These are phyloP conservation scores for Aspergillus ochraceus DNA, from an alignment of 2,329 filamentous ascomycete species.

Conservation along the genomic window DNA sequence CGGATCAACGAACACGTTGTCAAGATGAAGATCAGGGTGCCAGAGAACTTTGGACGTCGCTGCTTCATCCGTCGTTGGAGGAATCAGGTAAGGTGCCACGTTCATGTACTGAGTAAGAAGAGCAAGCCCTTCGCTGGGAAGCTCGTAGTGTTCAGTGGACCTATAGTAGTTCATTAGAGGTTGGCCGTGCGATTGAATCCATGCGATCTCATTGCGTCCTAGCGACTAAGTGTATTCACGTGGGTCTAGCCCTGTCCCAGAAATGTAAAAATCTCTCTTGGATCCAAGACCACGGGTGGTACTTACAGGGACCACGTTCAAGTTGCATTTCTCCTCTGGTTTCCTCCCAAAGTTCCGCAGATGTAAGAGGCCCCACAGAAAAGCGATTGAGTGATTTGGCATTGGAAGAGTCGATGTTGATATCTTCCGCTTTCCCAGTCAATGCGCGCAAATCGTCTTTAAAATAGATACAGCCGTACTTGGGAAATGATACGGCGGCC, in stretches of 20 bases:
- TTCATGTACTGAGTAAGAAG: conserved; percentile 28
- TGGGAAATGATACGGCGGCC: conserved; percentile 18
- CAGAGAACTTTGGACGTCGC: conserved; percentile 22
- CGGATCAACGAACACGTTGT: conserved; percentile 32
- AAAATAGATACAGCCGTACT: conserved; percentile 29
- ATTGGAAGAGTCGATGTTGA: not conserved
- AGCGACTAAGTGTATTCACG: conserved; percentile 24
- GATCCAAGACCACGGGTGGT: not conserved
- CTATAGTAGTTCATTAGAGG: conserved; percentile 28
- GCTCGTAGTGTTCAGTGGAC: conserved; percentile 19
- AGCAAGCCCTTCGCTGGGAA: conserved; percentile 22
- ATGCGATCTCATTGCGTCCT: conserved; percentile 27
- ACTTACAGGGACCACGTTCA: conserved; percentile 32
- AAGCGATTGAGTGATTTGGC: conserved; percentile 12
- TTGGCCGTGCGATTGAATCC: conserved; percentile 19
- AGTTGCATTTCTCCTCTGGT: conserved; percentile 23
- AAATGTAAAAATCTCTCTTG: not conserved
- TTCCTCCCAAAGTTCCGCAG: conserved; percentile 21
- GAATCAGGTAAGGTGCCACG: conserved; percentile 22
- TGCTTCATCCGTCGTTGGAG: conserved; percentile 10
- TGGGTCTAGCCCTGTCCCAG: conserved; percentile 16
- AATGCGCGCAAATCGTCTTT: conserved; percentile 23
- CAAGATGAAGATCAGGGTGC: conserved; percentile 28
- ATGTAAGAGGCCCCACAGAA: conserved; percentile 25
- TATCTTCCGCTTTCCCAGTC: conserved; percentile 13